These are phyloP conservation scores for Cryptosporidium baileyi DNA, from an alignment of 169 alveolate genomes.

Conservation along the genomic window DNA sequence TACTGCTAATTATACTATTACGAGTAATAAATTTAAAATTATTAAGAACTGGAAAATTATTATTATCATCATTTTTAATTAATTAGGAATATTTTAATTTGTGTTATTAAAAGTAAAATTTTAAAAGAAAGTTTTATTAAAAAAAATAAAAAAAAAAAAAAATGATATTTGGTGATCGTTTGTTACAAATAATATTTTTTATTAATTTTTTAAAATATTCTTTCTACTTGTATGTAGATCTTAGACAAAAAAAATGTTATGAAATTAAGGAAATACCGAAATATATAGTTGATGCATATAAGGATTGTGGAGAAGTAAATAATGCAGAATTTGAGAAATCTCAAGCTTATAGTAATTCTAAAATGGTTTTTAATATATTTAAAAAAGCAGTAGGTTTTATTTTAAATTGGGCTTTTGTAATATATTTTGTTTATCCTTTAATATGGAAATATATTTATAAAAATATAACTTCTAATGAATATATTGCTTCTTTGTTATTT, in stretches of 20 bases:
- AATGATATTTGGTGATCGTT: neutral
- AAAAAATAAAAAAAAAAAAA: too few species aligned
- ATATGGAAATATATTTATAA: conserved; percentile 27
- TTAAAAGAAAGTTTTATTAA: too few species aligned
- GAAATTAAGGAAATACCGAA: conserved; percentile 20
- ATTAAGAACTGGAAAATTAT: too few species aligned
- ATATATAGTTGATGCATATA: conserved; percentile 1
- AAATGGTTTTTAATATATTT: conserved; percentile 3
- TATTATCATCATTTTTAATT: too few species aligned
- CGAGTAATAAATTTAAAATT: too few species aligned
- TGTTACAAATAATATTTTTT: neutral
- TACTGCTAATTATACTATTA: too few species aligned
- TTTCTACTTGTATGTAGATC: conserved; percentile 7
- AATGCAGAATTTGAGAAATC: conserved; percentile 12
- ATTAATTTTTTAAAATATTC: conserved; percentile 7
- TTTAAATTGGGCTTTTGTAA: conserved; percentile 15
- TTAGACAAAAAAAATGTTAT: conserved; percentile 52
- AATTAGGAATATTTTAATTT: too few species aligned
- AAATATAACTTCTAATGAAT: conserved; percentile 35
- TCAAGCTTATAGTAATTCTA: conserved; percentile 21
- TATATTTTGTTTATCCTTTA: conserved; percentile 1
- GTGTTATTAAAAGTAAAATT: too few species aligned
- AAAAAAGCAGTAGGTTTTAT: conserved; percentile 21
- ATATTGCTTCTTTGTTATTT: conserved; percentile 35
- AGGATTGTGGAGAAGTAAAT: conserved; percentile 38